These are phyloP conservation scores for Trypanosoma rangeli DNA, from an alignment of 208 protist species.

Conservation along the genomic window DNA sequence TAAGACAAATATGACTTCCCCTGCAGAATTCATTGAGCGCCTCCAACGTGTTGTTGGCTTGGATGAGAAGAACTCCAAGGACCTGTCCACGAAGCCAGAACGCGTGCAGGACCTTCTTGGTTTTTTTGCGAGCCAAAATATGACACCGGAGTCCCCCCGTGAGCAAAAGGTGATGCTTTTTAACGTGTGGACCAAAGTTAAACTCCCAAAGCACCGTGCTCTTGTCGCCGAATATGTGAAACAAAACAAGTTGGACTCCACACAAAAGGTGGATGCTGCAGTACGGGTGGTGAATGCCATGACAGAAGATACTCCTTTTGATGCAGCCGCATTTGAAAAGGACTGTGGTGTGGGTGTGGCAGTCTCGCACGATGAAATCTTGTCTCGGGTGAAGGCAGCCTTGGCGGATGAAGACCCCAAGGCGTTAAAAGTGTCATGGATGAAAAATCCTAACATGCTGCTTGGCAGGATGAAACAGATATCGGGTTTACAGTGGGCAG, in stretches of 20 bases:
- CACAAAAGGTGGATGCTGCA: slow-evolving; percentile 86
- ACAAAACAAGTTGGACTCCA: slow-evolving; percentile 63
- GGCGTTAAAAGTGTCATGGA: slow-evolving; percentile 63
- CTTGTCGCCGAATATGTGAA: slow-evolving; percentile 61
- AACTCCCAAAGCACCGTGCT: slow-evolving; percentile 66
- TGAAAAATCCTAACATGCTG: slow-evolving; percentile 84
- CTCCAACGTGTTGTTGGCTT: slow-evolving; percentile 83
- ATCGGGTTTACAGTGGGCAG: slow-evolving; percentile 74
- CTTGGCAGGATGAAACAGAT: slow-evolving; percentile 81
- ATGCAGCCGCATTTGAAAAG: slow-evolving; percentile 48
- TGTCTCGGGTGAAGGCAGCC: slow-evolving; percentile 47
- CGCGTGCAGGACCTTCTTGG: slow-evolving; percentile 79
- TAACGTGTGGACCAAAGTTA: slow-evolving; percentile 85
- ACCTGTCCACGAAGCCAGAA: slow-evolving; percentile 84
- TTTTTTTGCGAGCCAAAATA: slow-evolving; percentile 64
- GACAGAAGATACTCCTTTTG: slow-evolving; percentile 34
- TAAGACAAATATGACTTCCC: slow-evolving; percentile 22
- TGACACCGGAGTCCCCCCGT: slow-evolving; percentile 50
- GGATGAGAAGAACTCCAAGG: slow-evolving; percentile 87
- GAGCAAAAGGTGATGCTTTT: slow-evolving; percentile 89
- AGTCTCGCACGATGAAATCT: slow-evolving; percentile 52
- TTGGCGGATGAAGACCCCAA: slow-evolving; percentile 52
- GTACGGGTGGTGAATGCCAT: slow-evolving; percentile 73
- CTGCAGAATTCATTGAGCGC: slow-evolving; percentile 31
- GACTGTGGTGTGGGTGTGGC: slow-evolving; percentile 79